phyloP scores from a whole-genome alignment of 306 rosid genomes.

The Echinosophora koreensis region DNA sequence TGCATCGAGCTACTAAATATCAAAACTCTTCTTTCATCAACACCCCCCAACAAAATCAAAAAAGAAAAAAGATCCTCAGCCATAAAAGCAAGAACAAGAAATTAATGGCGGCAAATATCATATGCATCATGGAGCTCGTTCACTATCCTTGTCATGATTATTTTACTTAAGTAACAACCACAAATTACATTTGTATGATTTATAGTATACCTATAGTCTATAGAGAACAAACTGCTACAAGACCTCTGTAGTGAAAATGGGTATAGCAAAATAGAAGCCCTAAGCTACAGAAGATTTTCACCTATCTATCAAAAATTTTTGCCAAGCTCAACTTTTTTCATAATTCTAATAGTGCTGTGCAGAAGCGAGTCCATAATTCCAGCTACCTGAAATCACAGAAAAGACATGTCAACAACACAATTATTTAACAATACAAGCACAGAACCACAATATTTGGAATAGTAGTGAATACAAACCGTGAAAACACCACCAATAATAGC shows the following conservation, averaged over 20 bases:
- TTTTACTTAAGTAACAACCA: constrained; percentile 39
- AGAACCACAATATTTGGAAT: constrained; percentile 30
- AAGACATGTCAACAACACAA: constrained; percentile 36
- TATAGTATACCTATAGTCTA: constrained; percentile 30
- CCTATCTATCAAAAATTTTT: constrained; percentile 76
- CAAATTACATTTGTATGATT: constrained; percentile 43
- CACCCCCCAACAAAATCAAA: too few species aligned
- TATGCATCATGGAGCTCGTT: constrained; percentile 18
- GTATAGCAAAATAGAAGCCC: constrained; percentile 50
- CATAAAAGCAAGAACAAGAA: constrained; percentile 31
- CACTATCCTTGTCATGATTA: constrained; percentile 22
- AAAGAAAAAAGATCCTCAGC: background rate
- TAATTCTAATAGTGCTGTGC: constrained; percentile 75
- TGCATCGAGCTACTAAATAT: background rate
- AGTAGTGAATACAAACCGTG: constrained; percentile 75
- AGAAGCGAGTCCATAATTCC: constrained; percentile 93
- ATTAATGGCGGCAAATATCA: background rate
- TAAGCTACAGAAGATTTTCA: constrained; percentile 38
- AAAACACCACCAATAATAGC: constrained; percentile 97
- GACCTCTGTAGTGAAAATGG: constrained; percentile 34
- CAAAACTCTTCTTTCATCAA: background rate
- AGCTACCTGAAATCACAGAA: constrained; percentile 80
- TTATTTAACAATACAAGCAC: constrained; percentile 5
- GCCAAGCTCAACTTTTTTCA: constrained; percentile 91
- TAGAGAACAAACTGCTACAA: constrained; percentile 19